Evolutionary conservation across 2,329 filamentous ascomycete genomes (phyloP), one percentile per base, ranked within the genome.

Genomic region (Xylariaceae sp.): DNA sequence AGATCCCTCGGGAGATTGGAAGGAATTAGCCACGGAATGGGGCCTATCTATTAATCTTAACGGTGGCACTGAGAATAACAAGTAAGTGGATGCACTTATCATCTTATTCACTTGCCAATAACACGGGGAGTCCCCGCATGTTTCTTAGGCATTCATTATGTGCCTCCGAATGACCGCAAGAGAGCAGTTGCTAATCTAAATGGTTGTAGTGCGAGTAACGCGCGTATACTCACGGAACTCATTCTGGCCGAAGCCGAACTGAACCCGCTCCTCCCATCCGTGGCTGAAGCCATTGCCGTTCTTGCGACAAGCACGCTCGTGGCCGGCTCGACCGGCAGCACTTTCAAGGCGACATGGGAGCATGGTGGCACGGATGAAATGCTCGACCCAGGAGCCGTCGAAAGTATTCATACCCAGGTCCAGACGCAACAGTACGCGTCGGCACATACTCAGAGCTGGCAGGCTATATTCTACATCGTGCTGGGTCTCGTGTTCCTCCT

Each of bases 221-320:
- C 76, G 14, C 75, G 79, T 1, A 70, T 84, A 12, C 63, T 82
- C 7, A 78, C 77, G 21, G 74, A 84, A 50, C 64, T 79, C 11
- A 71, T 79, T 5, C 71, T 78, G 0, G 40, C 43, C 0, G 22
- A 60, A 4, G 62, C 66, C 0, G 41, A 46, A 0, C 70, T 88
- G 1, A 68, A 75, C 25, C 63, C 70, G 0, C 58, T 64, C 0
- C 63, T 83, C 0, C 88, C 88, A 0, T 87, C 82, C 2, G 72
- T 87, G n/a, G 82, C 80, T 0, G 88, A 93, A 64, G 83, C 83
- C 0, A 62, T 93, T 0, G 85, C 86, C 0, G 85, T 88, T 0
- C 74, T 90, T 55, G 76, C 79, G 0, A 79, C 80, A 4, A 82
- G 78, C 27, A 88, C 85, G 0, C 63, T 90, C 0, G 72, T 90